These are phyloP conservation scores for Sextonia rubra DNA, from an alignment of 164 flowering plant species.

Conservation along the genomic window DNA sequence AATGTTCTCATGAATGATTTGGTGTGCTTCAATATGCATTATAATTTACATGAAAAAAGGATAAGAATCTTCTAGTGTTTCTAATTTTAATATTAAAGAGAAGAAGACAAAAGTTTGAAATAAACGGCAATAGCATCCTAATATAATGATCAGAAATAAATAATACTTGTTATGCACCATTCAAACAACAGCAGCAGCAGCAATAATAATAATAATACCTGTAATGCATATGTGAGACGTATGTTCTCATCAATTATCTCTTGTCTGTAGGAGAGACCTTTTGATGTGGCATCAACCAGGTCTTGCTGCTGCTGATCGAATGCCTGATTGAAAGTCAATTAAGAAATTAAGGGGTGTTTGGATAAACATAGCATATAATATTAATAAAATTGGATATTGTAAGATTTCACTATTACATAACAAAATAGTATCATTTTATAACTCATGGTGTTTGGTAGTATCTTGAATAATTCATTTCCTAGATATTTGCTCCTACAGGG, in stretches of 20 bases:
- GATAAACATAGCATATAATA: no score
- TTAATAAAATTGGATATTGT: no score
- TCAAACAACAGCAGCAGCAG: no score
- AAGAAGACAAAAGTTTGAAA: background rate
- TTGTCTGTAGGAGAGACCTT: slow-evolving; percentile 92
- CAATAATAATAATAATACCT: background rate
- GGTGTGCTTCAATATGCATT: background rate
- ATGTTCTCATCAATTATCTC: slow-evolving; percentile 95
- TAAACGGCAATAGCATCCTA: background rate
- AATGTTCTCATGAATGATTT: no score
- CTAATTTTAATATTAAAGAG: background rate
- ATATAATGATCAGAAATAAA: background rate
- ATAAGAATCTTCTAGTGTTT: background rate
- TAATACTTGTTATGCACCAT: slow-evolving; percentile 27
- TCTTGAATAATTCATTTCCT: no score
- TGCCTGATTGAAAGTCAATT: slow-evolving; percentile 42
- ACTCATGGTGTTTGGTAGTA: no score
- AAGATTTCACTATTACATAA: no score
- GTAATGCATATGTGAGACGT: slow-evolving; percentile 71
- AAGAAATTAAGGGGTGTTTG: no score
- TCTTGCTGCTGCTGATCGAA: slow-evolving; percentile 99
- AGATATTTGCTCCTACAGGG: no score
- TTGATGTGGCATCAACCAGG: slow-evolving; percentile 90
- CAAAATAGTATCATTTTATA: no score
- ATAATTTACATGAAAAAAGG: background rate